Percentiles rank a stretch among this genome's conserved stretches.
Evolutionary conservation across 768 basidiomycete species (phyloP).

Genomic region (Pisolithus orientalis): DNA sequence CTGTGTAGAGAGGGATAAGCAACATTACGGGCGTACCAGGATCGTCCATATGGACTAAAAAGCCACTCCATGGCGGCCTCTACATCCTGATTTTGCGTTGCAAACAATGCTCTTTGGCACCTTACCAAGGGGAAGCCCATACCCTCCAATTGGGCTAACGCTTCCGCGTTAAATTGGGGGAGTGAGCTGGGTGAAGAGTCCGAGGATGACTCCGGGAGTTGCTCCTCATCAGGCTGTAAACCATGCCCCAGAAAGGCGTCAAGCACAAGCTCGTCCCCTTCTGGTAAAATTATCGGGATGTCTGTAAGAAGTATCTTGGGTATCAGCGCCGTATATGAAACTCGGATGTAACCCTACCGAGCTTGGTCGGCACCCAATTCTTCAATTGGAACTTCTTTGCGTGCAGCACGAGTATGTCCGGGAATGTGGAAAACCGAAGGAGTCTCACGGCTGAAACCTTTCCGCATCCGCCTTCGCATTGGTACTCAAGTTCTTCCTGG

Average conservation of each 20-base stretch:
- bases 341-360: slow-evolving; percentile 52
- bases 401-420: slow-evolving; percentile 81
- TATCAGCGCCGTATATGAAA: not conserved
- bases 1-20: not conserved
- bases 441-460: slow-evolving; percentile 66
- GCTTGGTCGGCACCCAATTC: slow-evolving; percentile 94
- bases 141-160: slow-evolving; percentile 68
- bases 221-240: slow-evolving; percentile 60
- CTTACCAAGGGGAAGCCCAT: slow-evolving; percentile 90
- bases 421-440: slow-evolving; percentile 77
- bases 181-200: slow-evolving; percentile 32
- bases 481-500: slow-evolving; percentile 69
- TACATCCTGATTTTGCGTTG: slow-evolving; percentile 70
- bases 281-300: slow-evolving; percentile 73
- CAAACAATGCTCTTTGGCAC: slow-evolving; percentile 86
- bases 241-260: slow-evolving; percentile 64
- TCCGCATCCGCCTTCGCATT: slow-evolving; percentile 67
- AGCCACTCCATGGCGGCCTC: slow-evolving; percentile 95
- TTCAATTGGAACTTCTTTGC: slow-evolving; percentile 92
- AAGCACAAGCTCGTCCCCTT: slow-evolving; percentile 51
- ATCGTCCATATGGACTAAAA: slow-evolving; percentile 92
- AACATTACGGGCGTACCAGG: slow-evolving; percentile 44
- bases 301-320: slow-evolving; percentile 40
- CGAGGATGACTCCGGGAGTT: slow-evolving; percentile 52
- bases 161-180: slow-evolving; percentile 68